phyloP scores from a whole-genome alignment of 306 rosid genomes.

The Dalbergia oliveri region DNA sequence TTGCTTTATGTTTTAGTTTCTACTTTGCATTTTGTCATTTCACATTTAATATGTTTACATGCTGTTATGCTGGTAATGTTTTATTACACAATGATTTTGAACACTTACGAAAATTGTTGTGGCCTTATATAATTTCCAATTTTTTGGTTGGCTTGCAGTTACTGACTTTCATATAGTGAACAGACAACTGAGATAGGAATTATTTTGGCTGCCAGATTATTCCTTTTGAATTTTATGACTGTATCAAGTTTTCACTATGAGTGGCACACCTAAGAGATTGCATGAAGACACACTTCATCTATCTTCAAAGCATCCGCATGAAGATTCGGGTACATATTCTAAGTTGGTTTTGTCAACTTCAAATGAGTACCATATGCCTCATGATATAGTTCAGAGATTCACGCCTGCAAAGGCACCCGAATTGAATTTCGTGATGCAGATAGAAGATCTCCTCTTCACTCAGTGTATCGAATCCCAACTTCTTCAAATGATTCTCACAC shows the following conservation, averaged over 20 bases:
- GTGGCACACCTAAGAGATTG: slow-evolving; percentile 79
- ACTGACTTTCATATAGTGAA: slow-evolving; percentile 24
- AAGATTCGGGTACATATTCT: slow-evolving; percentile 69
- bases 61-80: slow-evolving; percentile 25
- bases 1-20: background rate
- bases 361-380: slow-evolving; percentile 66
- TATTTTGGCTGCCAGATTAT: slow-evolving; percentile 41
- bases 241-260: slow-evolving; percentile 60
- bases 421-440: slow-evolving; percentile 76
- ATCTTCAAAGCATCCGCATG: slow-evolving; percentile 74
- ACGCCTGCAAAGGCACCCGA: slow-evolving; percentile 64
- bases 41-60: background rate
- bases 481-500: slow-evolving; percentile 63
- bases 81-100: slow-evolving; percentile 18
- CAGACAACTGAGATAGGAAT: slow-evolving; percentile 15
- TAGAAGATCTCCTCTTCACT: slow-evolving; percentile 74
- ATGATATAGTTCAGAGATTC: slow-evolving; percentile 70
- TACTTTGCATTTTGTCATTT: slow-evolving; percentile 9
- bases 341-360: slow-evolving; percentile 63
- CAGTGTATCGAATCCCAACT: slow-evolving; percentile 58
- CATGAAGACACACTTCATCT: slow-evolving; percentile 79
- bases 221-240: slow-evolving; percentile 42
- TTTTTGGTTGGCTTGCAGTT: slow-evolving; percentile 43
- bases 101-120: slow-evolving; percentile 3
- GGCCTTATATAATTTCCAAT: slow-evolving; percentile 12